These are phyloP conservation scores for Pilasporangium apinafurcum DNA, from an alignment of 352 stramenopile genomes.

Conservation along the genomic window DNA sequence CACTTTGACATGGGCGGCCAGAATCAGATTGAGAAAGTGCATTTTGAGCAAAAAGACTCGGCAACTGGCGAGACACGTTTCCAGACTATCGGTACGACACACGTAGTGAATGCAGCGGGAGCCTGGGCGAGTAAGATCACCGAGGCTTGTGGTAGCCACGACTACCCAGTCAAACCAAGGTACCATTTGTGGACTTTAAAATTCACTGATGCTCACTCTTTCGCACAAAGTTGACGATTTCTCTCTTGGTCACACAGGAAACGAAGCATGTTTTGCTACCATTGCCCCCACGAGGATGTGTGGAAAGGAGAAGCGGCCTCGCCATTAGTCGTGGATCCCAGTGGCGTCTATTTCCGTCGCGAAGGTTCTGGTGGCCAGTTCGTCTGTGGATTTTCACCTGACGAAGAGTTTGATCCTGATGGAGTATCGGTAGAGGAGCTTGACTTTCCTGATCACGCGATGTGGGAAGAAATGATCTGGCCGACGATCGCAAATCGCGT, in stretches of 20 bases:
- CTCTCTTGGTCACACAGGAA: conserved; percentile 26
- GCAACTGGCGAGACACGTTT: conserved; percentile 14
- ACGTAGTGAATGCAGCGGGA: conserved; percentile 76
- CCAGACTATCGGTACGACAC: conserved; percentile 27
- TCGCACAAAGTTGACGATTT: not conserved
- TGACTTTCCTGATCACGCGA: conserved; percentile 51
- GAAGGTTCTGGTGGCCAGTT: conserved; percentile 69
- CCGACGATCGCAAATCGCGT: conserved; percentile 73
- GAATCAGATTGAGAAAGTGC: conserved; percentile 58
- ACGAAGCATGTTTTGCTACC: conserved; percentile 71
- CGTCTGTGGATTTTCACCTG: conserved; percentile 60
- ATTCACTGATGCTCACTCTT: not conserved
- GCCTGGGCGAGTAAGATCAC: conserved; percentile 67
- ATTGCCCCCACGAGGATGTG: conserved; percentile 64
- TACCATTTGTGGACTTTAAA: conserved; percentile 1
- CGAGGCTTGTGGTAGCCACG: conserved; percentile 53
- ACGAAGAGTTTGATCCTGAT: conserved; percentile 51
- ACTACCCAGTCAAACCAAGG: conserved; percentile 71
- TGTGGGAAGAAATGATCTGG: conserved; percentile 80
- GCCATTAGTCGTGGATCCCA: conserved; percentile 68
- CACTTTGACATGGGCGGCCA: conserved; percentile 44
- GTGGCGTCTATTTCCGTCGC: conserved; percentile 75
- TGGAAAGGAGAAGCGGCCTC: conserved; percentile 64
- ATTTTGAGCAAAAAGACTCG: conserved; percentile 27
- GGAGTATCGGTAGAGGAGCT: conserved; percentile 59